A percentile compares a stretch with the other conserved stretches of the same genome.
phyloP scores from a whole-genome alignment of 495 filamentous ascomycete species.

The Neurospora discreta region DNA sequence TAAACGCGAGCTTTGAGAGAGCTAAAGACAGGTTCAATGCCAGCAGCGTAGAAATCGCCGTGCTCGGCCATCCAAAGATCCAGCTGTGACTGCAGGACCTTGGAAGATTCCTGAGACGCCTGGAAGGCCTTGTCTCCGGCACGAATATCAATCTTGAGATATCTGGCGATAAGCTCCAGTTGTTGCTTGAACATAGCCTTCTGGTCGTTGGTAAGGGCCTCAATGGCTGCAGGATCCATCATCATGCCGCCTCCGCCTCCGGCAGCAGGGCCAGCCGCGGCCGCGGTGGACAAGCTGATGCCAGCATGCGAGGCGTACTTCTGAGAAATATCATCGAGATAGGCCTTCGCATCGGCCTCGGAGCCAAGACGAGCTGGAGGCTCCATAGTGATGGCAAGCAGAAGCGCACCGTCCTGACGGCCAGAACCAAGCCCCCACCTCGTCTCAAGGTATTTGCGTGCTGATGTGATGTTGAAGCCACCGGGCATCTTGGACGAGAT shows the following conservation, averaged over 20 bases:
- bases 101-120: conserved; percentile 68
- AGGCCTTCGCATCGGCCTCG: conserved; percentile 84
- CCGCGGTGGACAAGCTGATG: conserved; percentile 68
- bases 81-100: conserved; percentile 79
- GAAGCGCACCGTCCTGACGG: conserved; percentile 81
- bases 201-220: conserved; percentile 95
- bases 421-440: conserved; percentile 83
- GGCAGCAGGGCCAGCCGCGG: conserved; percentile 59
- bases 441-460: conserved; percentile 88
- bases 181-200: conserved; percentile 93
- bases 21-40: conserved; percentile 91
- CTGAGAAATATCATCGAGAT: conserved; percentile 72
- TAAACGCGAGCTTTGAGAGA: conserved; percentile 89
- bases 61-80: conserved; percentile 94
- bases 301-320: conserved; percentile 84
- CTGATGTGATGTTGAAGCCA: conserved; percentile 94
- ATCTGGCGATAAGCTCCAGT: conserved; percentile 84
- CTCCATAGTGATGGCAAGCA: conserved; percentile 87
- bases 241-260: conserved; percentile 78
- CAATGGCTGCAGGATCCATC: conserved; percentile 97
- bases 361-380: conserved; percentile 77
- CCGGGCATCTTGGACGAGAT: conserved; percentile 99
- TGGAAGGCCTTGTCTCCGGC: conserved; percentile 90
- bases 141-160: conserved; percentile 92
- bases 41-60: conserved; percentile 87